Base-by-base conservation (phyloP, 495 filamentous ascomycete species). In the Penicillium odoratum region DNA sequence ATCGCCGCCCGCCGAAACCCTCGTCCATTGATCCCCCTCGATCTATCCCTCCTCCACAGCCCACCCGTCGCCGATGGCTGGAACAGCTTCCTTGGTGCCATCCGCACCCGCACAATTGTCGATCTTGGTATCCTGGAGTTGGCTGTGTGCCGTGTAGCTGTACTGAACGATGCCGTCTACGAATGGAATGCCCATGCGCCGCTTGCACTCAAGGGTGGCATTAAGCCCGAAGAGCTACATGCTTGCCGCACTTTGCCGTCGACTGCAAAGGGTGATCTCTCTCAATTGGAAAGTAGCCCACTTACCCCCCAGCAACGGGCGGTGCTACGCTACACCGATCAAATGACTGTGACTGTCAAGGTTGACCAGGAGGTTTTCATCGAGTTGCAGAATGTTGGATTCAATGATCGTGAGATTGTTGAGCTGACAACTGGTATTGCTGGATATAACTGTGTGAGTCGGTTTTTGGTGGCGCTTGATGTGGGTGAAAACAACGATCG, bases 131-230 rank as follows among this genome's bases (percentile, higher is more conserved):
- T 74, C 11, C 64, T 72, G 5, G 67, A 74, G 42, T 48, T 74
- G 15, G 69, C 69, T 5, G 63, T 73, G 15, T 71, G 65, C 59
- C 80, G 89, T 26, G 88, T 93, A 0, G 90, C 90, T 0, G 84
- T 87, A 10, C 78, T 88, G 42, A 93, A 90, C 58, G 54, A 76
- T 3, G 90, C 90, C 0, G 84, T 84, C 69, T 92, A 90, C 71
- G 89, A 94, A 70, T 94, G 89, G 90, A 83, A 73, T 38, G 85
- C 88, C 44, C 90, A 94, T 62, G 82, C 83, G 25, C 90, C 89
- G 26, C 74, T 94, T 72, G 84, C 75, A 1, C 47, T 76, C 62
- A 71, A 67, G 48, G 74, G 67, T 3, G 80, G 74, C 0, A 64
- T 75, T 57, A 57, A 61, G 21, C 67, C 66, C 2, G 76, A 64